These are phyloP conservation scores for Elaeagnus macrophylla DNA, from an alignment of 306 rosid genomes.

Conservation along the genomic window DNA sequence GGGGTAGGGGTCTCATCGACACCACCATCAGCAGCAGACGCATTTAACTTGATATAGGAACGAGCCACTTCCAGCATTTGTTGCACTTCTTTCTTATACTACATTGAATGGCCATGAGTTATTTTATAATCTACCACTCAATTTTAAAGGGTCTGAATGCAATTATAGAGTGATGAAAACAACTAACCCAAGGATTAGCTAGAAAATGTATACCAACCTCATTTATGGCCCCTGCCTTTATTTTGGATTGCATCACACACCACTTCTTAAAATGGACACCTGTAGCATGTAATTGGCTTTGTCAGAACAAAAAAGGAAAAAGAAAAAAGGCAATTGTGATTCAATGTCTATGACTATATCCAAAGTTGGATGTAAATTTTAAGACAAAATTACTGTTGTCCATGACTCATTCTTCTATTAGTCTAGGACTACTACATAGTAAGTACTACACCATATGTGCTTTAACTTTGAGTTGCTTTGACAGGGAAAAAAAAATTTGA, in stretches of 20 bases:
- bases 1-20: constrained; percentile 12
- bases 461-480: too few species aligned
- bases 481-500: too few species aligned
- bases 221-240: constrained; percentile 77
- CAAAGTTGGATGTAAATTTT: too few species aligned
- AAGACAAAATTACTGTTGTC: too few species aligned
- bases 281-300: constrained; percentile 12
- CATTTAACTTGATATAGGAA: constrained; percentile 32
- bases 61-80: constrained; percentile 68
- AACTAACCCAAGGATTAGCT: too few species aligned
- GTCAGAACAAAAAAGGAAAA: too few species aligned
- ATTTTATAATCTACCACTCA: constrained; percentile 8
- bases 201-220: constrained; percentile 51
- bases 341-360: too few species aligned
- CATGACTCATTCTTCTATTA: too few species aligned
- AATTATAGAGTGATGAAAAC: background rate
- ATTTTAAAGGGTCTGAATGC: background rate
- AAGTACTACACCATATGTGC: too few species aligned
- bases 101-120: constrained; percentile 20
- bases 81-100: constrained; percentile 92
- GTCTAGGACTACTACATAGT: too few species aligned
- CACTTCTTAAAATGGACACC: constrained; percentile 98
- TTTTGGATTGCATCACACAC: constrained; percentile 95
- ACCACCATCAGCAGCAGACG: constrained; percentile 25
- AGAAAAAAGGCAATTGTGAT: too few species aligned